A percentile compares a stretch with the other conserved stretches of the same genome.
Conservation (phyloP, 768 basidiomycete species). For the Pleurotus cornucopiae region DNA sequence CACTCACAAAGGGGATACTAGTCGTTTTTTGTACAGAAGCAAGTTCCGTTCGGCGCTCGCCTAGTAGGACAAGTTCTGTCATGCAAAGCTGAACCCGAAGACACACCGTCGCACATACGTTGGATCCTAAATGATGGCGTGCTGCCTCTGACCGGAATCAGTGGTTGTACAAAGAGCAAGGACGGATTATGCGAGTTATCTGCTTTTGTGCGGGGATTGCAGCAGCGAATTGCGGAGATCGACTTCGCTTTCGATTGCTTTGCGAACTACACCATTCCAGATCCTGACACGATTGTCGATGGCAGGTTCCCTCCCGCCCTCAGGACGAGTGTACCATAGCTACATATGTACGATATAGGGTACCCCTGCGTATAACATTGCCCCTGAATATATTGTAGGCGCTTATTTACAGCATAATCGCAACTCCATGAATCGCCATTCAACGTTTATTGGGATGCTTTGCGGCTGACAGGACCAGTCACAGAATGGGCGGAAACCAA, state of each 20-base stretch:
- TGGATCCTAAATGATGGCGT: slow-evolving; percentile 74
- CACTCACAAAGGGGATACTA: slow-evolving; percentile 29
- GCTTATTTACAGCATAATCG: no score
- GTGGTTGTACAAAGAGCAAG: slow-evolving; percentile 49
- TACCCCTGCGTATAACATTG: no score
- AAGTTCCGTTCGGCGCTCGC: slow-evolving; percentile 30
- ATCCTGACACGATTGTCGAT: slow-evolving; percentile 34
- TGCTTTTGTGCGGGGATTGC: slow-evolving; percentile 56
- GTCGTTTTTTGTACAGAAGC: slow-evolving; percentile 25
- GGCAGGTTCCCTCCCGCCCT: slow-evolving; percentile 23
- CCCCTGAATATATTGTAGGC: no score
- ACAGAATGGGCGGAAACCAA: slow-evolving; percentile 65
- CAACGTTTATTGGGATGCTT: no score
- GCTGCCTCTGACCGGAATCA: slow-evolving; percentile 61
- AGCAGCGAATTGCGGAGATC: slow-evolving; percentile 48
- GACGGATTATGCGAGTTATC: slow-evolving; percentile 61
- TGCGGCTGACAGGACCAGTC: background rate
- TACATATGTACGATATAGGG: slow-evolving; percentile 11
- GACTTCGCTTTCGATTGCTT: slow-evolving; percentile 65
- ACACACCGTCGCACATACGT: slow-evolving; percentile 44
- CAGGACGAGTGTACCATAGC: slow-evolving; percentile 19
- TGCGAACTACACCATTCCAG: slow-evolving; percentile 41
- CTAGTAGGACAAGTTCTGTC: slow-evolving; percentile 43
- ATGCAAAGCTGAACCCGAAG: slow-evolving; percentile 24
- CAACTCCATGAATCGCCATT: no score